A percentile compares a stretch with the other conserved stretches of the same genome.
Conservation (phyloP, 2,329 filamentous ascomycete genomes). For the Aspergillus hortae region DNA sequence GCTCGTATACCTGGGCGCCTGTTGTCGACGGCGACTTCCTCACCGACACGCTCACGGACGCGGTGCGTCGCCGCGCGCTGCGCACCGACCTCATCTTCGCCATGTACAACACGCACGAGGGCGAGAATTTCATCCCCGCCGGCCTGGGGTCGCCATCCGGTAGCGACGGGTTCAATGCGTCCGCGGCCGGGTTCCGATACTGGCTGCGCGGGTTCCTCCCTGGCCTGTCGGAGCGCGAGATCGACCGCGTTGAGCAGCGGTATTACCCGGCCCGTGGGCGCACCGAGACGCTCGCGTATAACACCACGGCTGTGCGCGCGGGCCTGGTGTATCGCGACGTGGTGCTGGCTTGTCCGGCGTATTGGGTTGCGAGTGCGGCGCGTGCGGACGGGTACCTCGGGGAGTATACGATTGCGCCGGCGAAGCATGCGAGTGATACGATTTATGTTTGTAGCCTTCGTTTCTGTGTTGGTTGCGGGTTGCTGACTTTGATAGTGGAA, state of each 20-base stretch:
- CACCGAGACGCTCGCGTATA: slow-evolving; percentile 50
- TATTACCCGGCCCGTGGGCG: slow-evolving; percentile 48
- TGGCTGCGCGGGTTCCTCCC: slow-evolving; percentile 58
- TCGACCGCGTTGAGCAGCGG: slow-evolving; percentile 38
- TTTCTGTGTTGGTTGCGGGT: neutral
- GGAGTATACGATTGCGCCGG: slow-evolving; percentile 59
- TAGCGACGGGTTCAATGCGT: slow-evolving; percentile 49
- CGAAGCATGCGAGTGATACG: slow-evolving; percentile 58
- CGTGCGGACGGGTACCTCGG: slow-evolving; percentile 49
- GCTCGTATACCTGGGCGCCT: slow-evolving; percentile 58
- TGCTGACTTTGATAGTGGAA: slow-evolving; percentile 49
- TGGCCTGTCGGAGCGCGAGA: slow-evolving; percentile 37
- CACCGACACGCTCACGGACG: slow-evolving; percentile 43
- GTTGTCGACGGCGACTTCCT: slow-evolving; percentile 58
- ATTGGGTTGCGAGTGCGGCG: slow-evolving; percentile 53
- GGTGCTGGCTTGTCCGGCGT: slow-evolving; percentile 58
- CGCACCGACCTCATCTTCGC: slow-evolving; percentile 49
- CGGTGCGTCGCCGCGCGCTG: slow-evolving; percentile 31
- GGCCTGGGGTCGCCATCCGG: slow-evolving; percentile 38
- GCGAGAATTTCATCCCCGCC: slow-evolving; percentile 58
- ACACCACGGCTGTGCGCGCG: slow-evolving; percentile 51
- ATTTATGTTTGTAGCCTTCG: slow-evolving; percentile 45
- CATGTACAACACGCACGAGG: slow-evolving; percentile 63
- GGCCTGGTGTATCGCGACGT: slow-evolving; percentile 58
- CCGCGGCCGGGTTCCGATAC: slow-evolving; percentile 45